Base-by-base conservation (phyloP, 257 asterid species). In the Fraxinus anomala region DNA sequence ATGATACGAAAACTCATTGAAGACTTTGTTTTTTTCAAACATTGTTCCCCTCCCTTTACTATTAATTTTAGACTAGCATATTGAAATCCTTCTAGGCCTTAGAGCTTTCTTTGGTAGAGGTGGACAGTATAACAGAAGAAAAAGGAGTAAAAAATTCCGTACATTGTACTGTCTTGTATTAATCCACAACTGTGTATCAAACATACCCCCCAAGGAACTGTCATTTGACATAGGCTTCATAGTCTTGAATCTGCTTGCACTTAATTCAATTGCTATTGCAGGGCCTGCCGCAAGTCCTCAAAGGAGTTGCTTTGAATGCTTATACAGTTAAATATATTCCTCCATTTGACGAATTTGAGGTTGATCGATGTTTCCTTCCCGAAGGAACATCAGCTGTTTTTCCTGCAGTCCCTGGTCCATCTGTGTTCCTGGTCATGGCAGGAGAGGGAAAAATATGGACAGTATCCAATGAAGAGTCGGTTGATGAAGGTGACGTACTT, bases 341-440 rank as follows among this genome's bases (percentile, higher is more conserved):
- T 36, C 99, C 99, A 17, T 94, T 92, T 51, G 97, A 92, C 30
- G 97, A 94, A 77, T 96, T 96, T 61, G 98, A 96, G 89, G 96
- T 96, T 24, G 98, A 96, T 51, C 85, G 79, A 19, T 91, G 94
- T 69, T 80, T 85, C 44, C 92, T 94, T 65, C 98, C 98, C 21
- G 47, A 71, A 65, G 89, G 75, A 70, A 75, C 87, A 68, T 83
- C 89, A 6, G 85, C 85, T 31, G 88, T 80, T 21, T 82, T 91
- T 56, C 92, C 97, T 4, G 86, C 89, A 5, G 74, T 83, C 73
- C 80, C 89, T 4, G 94, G 99, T 31, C 97, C 99, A 56, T 88
- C 92, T 26, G 79, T 96, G 24, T 96, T 82, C 21, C 61, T 96
- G 82, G 89, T 91, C 17, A 73, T 82, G 82, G 73, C 74, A 0